phyloP scores from a whole-genome alignment of 2,329 filamentous ascomycete species.

The Rhynchosporium secalis region DNA sequence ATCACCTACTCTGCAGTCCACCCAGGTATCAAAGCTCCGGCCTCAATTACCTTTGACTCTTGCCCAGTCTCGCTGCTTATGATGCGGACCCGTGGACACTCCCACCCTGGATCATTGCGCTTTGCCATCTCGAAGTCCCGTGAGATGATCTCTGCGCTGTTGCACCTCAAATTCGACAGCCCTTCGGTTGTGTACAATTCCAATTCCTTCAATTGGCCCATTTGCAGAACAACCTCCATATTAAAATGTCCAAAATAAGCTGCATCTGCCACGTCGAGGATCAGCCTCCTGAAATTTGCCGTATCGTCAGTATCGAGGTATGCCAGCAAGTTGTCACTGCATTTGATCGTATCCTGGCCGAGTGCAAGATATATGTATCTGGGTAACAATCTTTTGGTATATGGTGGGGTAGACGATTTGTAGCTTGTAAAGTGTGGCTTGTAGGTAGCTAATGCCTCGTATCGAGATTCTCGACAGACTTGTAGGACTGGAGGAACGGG shows the following conservation, averaged over 20 bases:
- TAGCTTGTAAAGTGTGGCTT: conserved; percentile 5
- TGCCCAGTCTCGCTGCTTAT: conserved; percentile 24
- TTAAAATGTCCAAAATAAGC: conserved; percentile 36
- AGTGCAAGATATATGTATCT: conserved; percentile 30
- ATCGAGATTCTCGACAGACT: conserved; percentile 37
- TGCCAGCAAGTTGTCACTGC: conserved; percentile 27
- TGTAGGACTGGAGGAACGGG: conserved; percentile 36
- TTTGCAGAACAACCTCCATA: conserved; percentile 30
- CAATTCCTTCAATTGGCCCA: conserved; percentile 32
- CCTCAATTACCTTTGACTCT: conserved; percentile 23
- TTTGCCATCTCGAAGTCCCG: conserved; percentile 29
- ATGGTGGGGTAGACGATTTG: conserved; percentile 11
- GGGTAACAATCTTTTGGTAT: conserved; percentile 13
- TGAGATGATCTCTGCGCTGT: conserved; percentile 20
- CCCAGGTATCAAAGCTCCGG: conserved; percentile 29
- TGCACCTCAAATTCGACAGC: conserved; percentile 17
- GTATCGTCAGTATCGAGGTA: conserved; percentile 27
- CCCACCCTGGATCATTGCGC: conserved; percentile 30
- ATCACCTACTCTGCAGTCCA: conserved; percentile 28
- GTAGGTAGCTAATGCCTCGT: conserved; percentile 31
- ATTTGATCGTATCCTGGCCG: conserved; percentile 27
- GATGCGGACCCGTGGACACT: conserved; percentile 33
- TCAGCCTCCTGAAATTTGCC: conserved; percentile 24
- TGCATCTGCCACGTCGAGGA: conserved; percentile 30
- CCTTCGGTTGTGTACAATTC: conserved; percentile 23